Conservation (phyloP, 2,329 filamentous ascomycete species). For the Onygenales sp. region DNA sequence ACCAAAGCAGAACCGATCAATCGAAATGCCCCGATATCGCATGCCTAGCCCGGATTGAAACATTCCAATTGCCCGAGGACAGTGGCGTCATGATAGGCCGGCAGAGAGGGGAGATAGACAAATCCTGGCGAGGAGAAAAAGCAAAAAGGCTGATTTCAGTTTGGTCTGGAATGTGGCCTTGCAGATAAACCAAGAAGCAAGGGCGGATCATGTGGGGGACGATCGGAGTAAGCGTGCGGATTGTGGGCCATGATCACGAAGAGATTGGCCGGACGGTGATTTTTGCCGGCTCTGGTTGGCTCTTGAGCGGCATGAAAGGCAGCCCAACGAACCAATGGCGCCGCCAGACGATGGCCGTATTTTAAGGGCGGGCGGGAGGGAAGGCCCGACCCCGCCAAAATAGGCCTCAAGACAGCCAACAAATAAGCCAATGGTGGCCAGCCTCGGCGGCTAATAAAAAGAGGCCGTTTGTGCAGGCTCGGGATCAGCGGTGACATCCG, state of each 20-base stretch:
- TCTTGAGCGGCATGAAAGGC: background rate
- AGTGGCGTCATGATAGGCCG: constrained; percentile 6
- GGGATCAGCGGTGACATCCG: background rate
- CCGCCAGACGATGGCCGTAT: background rate
- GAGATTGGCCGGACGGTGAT: background rate
- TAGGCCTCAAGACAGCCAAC: background rate
- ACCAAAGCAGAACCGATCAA: background rate
- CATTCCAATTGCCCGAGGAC: background rate
- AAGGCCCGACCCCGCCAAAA: constrained; percentile 4
- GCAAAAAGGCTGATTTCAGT: constrained; percentile 8
- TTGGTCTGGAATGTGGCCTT: constrained; percentile 5
- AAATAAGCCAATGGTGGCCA: background rate
- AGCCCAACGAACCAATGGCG: constrained; percentile 3
- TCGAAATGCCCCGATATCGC: constrained; percentile 3
- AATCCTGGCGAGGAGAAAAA: constrained; percentile 1
- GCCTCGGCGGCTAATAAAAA: background rate
- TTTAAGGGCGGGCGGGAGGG: constrained; percentile 5
- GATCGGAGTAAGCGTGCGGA: background rate
- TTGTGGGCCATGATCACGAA: background rate
- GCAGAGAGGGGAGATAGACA: constrained; percentile 2
- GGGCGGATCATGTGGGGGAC: constrained; percentile 3
- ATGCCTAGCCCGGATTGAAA: constrained; percentile 6
- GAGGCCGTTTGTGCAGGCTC: background rate
- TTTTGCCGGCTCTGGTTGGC: constrained; percentile 4
- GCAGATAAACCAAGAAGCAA: background rate